Evolutionary conservation across 139 green algal species (phyloP), one percentile per base, ranked within the genome.

Genomic region (Chlorella vulgaris): DNA sequence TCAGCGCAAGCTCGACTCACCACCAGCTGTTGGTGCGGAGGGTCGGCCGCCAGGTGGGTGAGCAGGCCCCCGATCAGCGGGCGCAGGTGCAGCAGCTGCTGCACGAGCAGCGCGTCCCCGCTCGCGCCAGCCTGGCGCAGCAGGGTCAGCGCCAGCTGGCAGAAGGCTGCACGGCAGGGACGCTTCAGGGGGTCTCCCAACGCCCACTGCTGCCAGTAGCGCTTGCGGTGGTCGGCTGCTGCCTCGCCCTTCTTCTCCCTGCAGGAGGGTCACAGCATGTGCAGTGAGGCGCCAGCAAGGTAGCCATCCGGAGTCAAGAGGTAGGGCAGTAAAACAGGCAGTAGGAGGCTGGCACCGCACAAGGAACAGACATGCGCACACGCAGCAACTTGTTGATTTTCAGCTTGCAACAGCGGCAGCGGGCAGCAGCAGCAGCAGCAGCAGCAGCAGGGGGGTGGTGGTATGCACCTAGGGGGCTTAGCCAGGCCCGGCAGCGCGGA

Each of bases 101-200:
- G 55, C 55, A 82, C 39, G 42, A 85, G 66, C 21, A 87, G 68
- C 36, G 78, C 51, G 47, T 91, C 89, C 29, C 74, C 40, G 58
- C 4, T 38, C 0, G 83, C 86, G 0, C 4, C 58, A 1, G 81
- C 86, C 0, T 43, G 22, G 22, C 58, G 61, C 67, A 94, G 76
- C 62, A 93, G 26, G 21, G 74, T 36, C 19, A 89, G 81, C 15
- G 80, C 86, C n/a, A 91, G 84, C 7, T 61, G 63, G 39, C 91
- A 62, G 38, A 92, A 93, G 40, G 91, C 53, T 0, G 86, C 88
- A 0, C 89, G 79, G 19, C 83, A 87, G n/a, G 91, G 90, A 0
- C 85, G 80, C 61, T 86, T 86, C 22, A 90, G 69, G 38, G 78
- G n/a, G 80, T 88, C 86, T 2, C 74, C 80, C 29, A 66, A 38